Evolutionary conservation across 2,329 filamentous ascomycete genomes (phyloP).

Genomic region (Fusarium pseudograminearum): DNA sequence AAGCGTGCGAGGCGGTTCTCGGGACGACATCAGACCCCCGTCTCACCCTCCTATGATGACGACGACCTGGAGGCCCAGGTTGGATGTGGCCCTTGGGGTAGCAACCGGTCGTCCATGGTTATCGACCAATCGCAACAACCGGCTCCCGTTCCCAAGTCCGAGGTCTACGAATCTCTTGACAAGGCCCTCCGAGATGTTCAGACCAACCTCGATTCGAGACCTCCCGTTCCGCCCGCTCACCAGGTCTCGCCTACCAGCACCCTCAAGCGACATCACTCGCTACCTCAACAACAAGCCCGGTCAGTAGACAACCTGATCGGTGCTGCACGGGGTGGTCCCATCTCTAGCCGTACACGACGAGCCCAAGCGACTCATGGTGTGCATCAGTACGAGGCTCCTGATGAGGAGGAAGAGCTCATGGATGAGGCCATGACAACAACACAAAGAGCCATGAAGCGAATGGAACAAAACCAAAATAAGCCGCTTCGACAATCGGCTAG

Average conservation of each 20-base stretch:
- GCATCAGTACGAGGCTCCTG: slow-evolving; percentile 91
- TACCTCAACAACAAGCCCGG: slow-evolving; percentile 71
- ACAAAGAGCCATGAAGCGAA: slow-evolving; percentile 77
- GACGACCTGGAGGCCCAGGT: slow-evolving; percentile 95
- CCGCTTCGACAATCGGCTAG: slow-evolving; percentile 71
- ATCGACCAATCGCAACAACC: slow-evolving; percentile 70
- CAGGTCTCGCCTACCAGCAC: slow-evolving; percentile 61
- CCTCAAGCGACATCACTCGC: slow-evolving; percentile 74
- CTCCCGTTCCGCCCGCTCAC: slow-evolving; percentile 66
- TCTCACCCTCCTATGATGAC: slow-evolving; percentile 84
- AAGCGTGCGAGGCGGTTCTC: slow-evolving; percentile 94
- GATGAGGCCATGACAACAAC: slow-evolving; percentile 88
- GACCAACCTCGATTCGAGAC: slow-evolving; percentile 60
- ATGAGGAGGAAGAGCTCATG: slow-evolving; percentile 95
- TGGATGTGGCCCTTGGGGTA: slow-evolving; percentile 89
- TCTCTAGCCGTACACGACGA: slow-evolving; percentile 83
- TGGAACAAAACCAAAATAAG: slow-evolving; percentile 64
- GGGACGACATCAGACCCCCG: slow-evolving; percentile 85
- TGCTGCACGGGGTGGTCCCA: slow-evolving; percentile 69
- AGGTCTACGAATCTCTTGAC: slow-evolving; percentile 71
- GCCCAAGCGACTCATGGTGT: slow-evolving; percentile 79
- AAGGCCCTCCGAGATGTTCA: slow-evolving; percentile 68
- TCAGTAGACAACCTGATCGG: slow-evolving; percentile 73
- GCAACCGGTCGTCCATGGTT: slow-evolving; percentile 85
- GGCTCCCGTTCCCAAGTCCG: slow-evolving; percentile 64